phyloP scores from a whole-genome alignment of 352 stramenopile genomes.

The Globisporangium barbulae region DNA sequence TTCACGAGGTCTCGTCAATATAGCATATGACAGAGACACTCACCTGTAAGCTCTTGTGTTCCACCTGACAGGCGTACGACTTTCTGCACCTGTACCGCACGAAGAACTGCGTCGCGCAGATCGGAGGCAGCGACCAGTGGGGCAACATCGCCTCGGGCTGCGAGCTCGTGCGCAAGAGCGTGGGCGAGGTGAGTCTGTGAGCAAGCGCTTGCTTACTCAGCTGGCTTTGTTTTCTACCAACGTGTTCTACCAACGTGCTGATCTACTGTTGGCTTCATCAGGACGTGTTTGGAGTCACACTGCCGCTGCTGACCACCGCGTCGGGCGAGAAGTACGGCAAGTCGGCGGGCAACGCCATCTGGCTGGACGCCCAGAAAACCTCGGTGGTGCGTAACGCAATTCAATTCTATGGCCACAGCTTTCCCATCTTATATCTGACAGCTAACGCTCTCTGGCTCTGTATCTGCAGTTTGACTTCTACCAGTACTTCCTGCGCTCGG shows the following conservation, averaged over 20 bases:
- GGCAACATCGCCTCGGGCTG: constrained; percentile 98
- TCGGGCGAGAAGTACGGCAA: constrained; percentile 99
- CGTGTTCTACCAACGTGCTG: neutral
- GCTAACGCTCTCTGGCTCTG: neutral
- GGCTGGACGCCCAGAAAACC: constrained; percentile 94
- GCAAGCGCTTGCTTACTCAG: neutral
- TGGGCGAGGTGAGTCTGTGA: constrained; percentile 36
- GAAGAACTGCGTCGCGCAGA: constrained; percentile 93
- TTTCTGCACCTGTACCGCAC: constrained; percentile 95
- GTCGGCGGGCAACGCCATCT: constrained; percentile 97
- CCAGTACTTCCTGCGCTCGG: constrained; percentile 88
- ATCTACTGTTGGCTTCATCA: constrained; percentile 10
- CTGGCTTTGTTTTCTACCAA: constrained; percentile 24
- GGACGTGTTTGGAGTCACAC: constrained; percentile 93
- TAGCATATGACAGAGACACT: neutral
- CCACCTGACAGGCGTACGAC: constrained; percentile 92
- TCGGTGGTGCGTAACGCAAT: constrained; percentile 84
- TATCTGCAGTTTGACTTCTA: constrained; percentile 87
- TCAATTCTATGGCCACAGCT: neutral
- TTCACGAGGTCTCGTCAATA: neutral
- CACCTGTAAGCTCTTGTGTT: neutral
- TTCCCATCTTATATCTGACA: neutral
- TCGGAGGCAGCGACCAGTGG: constrained; percentile 99
- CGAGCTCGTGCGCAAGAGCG: constrained; percentile 93
- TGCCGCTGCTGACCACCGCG: constrained; percentile 96